Conservation (phyloP, 495 filamentous ascomycete genomes). For the Aspergillus kassunensis region DNA sequence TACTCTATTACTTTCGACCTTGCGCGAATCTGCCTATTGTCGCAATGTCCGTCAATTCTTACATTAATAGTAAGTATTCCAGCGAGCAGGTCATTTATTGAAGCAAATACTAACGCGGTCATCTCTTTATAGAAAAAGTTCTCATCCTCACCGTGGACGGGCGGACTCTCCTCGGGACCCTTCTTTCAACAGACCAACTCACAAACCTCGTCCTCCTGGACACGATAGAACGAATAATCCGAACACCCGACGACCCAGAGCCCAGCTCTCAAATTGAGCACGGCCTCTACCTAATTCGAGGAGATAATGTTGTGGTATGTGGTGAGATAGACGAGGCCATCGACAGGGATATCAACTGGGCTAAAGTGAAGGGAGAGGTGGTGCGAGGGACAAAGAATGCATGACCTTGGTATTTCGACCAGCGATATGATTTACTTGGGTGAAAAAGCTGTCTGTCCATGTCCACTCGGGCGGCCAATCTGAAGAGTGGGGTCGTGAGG, state of each 20-base stretch:
- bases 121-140: constrained; percentile 66
- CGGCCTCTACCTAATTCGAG: constrained; percentile 87
- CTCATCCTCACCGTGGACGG: constrained; percentile 90
- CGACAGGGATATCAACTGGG: constrained; percentile 86
- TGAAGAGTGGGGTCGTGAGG: not conserved
- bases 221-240: constrained; percentile 86
- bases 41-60: constrained; percentile 62
- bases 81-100: not conserved
- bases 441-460: not conserved
- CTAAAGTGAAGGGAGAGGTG: constrained; percentile 77
- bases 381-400: constrained; percentile 79
- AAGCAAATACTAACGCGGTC: constrained; percentile 21
- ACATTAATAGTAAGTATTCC: constrained; percentile 57
- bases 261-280: constrained; percentile 75
- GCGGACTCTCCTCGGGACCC: constrained; percentile 76
- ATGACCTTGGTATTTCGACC: constrained; percentile 31
- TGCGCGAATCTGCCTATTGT: not conserved
- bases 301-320: constrained; percentile 90
- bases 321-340: constrained; percentile 86
- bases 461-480: not conserved
- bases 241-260: constrained; percentile 74
- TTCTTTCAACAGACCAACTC: constrained; percentile 83
- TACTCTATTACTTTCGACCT: not conserved
- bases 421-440: constrained; percentile 1
- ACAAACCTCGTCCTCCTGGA: constrained; percentile 87